Evolutionary conservation across 371 early-diverging fungal species (phyloP), one percentile per base, ranked within the genome.

Genomic region (Mucor piriformis): DNA sequence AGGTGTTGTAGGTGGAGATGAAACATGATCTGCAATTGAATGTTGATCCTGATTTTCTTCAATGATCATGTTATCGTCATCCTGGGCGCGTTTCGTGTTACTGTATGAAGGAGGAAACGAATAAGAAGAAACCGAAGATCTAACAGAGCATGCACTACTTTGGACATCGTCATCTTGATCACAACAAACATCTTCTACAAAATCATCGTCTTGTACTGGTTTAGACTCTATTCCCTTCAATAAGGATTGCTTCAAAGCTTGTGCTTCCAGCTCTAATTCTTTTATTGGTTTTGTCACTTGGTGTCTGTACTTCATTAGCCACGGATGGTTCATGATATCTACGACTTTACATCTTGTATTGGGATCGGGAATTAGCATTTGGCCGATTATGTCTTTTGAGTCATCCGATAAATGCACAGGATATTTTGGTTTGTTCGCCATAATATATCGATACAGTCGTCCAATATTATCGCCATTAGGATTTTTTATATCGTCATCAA

Each of bases 401-500:
- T 85, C 83, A 6, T 74, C 59, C 32, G 89, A 84, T 51, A 97
- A 87, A 70, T 92, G 87, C 3, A 90, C 88, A 0, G 97, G 96
- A 66, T 92, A 95, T 3, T 90, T 92, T 3, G 95, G 82, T 33
- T 89, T 82, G 12, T 96, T 93, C 32, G 91, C 89, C 66, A 95
- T 75, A 56, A 97, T 97, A 67, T 96, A 96, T 63, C 92, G 91
- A 85, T 97, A 97, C 13, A 97, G 84, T 63, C 92, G 84, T 64
- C 94, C 95, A 79, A 97, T 93, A 70, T 96, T 95, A 71, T 95
- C 95, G n/a, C 95, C 93, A 46, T 96, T 95, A 18, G 97, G 97
- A 66, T 98, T 97, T 11, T 84, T 85, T 3, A 94, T 94, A 73
- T 99, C 99, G 71, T 99, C 99, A 64, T 99, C 99, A 73, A 95